Conservation (phyloP, 2,329 filamentous ascomycete genomes). For the Immersiporthe knoxdaviesiana region DNA sequence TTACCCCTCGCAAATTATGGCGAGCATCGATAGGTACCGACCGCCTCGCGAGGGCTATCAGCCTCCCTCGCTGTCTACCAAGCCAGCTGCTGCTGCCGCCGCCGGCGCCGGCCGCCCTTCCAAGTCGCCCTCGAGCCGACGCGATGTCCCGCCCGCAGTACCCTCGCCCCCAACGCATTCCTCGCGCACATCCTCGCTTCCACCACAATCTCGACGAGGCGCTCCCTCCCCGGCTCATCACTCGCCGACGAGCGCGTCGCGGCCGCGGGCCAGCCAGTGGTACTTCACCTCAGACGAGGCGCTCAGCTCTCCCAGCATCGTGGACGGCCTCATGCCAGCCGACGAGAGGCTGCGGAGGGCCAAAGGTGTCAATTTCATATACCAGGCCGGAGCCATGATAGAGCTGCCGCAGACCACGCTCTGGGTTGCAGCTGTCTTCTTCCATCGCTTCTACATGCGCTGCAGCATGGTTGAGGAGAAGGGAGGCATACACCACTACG, state of each 20-base stretch:
- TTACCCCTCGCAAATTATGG: slow-evolving; percentile 48
- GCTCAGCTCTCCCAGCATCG: slow-evolving; percentile 77
- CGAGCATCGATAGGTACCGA: slow-evolving; percentile 62
- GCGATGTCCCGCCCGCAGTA: slow-evolving; percentile 63
- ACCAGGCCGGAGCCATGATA: slow-evolving; percentile 88
- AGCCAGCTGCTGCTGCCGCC: slow-evolving; percentile 31
- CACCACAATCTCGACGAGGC: slow-evolving; percentile 47
- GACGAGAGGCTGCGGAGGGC: slow-evolving; percentile 81
- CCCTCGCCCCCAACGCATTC: slow-evolving; percentile 63
- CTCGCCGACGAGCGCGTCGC: slow-evolving; percentile 42
- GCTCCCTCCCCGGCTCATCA: slow-evolving; percentile 49
- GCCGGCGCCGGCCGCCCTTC: slow-evolving; percentile 44
- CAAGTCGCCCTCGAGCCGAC: slow-evolving; percentile 54
- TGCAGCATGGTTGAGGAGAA: slow-evolving; percentile 77
- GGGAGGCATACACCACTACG: slow-evolving; percentile 85
- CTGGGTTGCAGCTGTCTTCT: slow-evolving; percentile 89
- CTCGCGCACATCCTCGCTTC: slow-evolving; percentile 59
- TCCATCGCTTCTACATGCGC: slow-evolving; percentile 95
- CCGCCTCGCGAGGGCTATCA: slow-evolving; percentile 61
- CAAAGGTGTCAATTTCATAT: slow-evolving; percentile 96
- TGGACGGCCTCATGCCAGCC: slow-evolving; percentile 76
- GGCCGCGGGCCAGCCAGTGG: slow-evolving; percentile 70
- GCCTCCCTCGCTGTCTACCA: slow-evolving; percentile 50
- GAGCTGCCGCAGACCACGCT: slow-evolving; percentile 91
- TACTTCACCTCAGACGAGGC: slow-evolving; percentile 85